Base-by-base conservation (phyloP, 1,139 yeast genomes). In the Zygoascus sp. region DNA sequence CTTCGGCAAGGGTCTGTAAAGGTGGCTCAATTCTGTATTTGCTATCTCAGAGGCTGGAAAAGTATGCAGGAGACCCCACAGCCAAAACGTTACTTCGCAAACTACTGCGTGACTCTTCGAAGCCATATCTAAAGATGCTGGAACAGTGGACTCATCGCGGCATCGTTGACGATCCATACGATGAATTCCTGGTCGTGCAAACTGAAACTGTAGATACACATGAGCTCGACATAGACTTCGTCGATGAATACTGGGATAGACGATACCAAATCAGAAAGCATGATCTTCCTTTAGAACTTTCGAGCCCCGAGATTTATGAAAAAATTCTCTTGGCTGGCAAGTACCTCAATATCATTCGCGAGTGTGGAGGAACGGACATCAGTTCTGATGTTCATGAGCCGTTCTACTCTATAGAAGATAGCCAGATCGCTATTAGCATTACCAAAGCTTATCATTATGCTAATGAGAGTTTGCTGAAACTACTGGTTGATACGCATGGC, bases 171-270 rank as follows among this genome's bases (percentile, higher is more conserved):
- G 98, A 94, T 58, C 89, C 88, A 0, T 80, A 79, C 58, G 81
- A 82, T 40, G 99, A 94, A 63, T 94, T 94, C 61, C 67, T 90
- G 61, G 78, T 92, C 10, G 36, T 35, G 9, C 45, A 46, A 32
- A 32, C 45, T 2, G 70, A 66, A 42, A 58, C 63, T 36, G 60
- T 68, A 22, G 69, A 68, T 20, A 57, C 74, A 6, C 74, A 75
- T 52, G 71, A 73, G 43, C 63, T 75, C 16, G 76, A 77, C 53
- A 74, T 57, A 35, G 69, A 68, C 44, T 65, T 61, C 35, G 60
- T 80, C 50, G 96, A 89, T 55, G 81, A 83, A 50, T 82, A 84
- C 58, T 92, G 97, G 97, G 86, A 85, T 48, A 87, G 87, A 51
- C 78, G 88, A 49, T 92, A 78, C 62, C 77, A 87, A 9, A 73